Evolutionary conservation across 768 basidiomycete genomes (phyloP).

Genomic region (Rhodotorula diobovata): DNA sequence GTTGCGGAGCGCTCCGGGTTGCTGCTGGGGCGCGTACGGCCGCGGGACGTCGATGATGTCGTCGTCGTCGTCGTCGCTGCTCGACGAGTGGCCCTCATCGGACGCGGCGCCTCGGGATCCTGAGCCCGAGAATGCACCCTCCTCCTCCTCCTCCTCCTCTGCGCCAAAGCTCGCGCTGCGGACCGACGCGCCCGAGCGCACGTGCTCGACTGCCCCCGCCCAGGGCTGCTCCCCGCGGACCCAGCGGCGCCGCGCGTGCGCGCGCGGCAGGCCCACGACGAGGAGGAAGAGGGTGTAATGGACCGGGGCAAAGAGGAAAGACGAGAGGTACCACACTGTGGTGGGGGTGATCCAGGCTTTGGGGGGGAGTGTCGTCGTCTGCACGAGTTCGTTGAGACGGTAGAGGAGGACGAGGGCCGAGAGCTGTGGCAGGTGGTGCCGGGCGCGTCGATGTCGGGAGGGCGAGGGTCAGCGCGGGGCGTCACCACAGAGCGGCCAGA

Average conservation of each 20-base stretch:
- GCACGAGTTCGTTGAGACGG: constrained; percentile 35
- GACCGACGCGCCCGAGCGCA: neutral
- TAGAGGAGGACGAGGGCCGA: constrained; percentile 32
- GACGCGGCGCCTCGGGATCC: neutral
- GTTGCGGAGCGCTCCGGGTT: neutral
- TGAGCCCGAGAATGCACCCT: neutral
- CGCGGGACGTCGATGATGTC: constrained; percentile 32
- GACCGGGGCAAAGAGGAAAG: constrained; percentile 15
- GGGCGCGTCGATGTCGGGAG: no score
- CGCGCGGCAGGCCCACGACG: constrained; percentile 18
- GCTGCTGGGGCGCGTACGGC: neutral
- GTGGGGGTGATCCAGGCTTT: neutral
- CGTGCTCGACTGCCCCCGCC: constrained; percentile 15
- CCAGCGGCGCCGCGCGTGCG: neutral
- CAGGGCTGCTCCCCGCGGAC: constrained; percentile 4
- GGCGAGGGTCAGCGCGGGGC: neutral
- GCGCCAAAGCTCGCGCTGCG: neutral
- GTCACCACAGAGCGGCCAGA: no score
- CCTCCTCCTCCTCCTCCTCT: neutral
- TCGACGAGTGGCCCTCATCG: neutral
- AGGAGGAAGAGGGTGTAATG: constrained; percentile 26
- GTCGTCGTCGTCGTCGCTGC: constrained; percentile 15
- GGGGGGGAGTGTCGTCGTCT: neutral
- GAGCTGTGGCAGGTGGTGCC: constrained; percentile 8
- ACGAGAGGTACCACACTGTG: constrained; percentile 19